These are phyloP conservation scores for Rhododendron williamsianum DNA, from an alignment of 148 eudicot species.

Conservation along the genomic window DNA sequence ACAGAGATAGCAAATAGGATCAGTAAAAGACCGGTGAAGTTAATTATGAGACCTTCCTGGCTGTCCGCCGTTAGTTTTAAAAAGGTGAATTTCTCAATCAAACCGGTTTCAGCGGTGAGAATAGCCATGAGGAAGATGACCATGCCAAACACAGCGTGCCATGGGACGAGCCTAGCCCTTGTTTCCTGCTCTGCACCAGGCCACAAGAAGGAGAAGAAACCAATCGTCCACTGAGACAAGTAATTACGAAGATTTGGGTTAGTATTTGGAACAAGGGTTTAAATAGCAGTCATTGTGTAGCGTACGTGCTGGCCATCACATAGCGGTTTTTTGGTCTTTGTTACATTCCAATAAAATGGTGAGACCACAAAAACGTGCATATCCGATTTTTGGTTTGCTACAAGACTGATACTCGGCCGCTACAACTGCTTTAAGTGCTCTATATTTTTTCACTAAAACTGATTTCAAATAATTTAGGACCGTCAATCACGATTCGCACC, in stretches of 20 bases:
- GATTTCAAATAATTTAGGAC: background rate
- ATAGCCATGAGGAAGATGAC: conserved; percentile 42
- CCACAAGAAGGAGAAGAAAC: conserved; percentile 38
- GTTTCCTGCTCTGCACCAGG: conserved; percentile 28
- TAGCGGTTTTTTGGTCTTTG: background rate
- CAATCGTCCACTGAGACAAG: conserved; percentile 32
- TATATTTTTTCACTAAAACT: background rate
- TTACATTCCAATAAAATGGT: background rate
- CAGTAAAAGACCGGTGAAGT: conserved; percentile 50
- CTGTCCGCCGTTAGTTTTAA: conserved; percentile 9
- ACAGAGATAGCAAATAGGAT: conserved; percentile 39
- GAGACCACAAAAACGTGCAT: background rate
- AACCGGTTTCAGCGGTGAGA: conserved; percentile 36
- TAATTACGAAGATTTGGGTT: background rate
- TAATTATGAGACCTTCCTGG: conserved; percentile 42
- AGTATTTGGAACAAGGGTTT: background rate
- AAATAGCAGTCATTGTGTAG: background rate
- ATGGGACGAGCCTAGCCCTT: conserved; percentile 39
- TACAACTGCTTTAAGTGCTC: background rate
- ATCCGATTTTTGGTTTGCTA: background rate
- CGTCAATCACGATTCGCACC: background rate
- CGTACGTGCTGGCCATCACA: background rate
- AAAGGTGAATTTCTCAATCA: conserved; percentile 35
- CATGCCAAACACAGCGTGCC: conserved; percentile 45
- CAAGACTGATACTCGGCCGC: background rate